These are phyloP conservation scores for Globisporangium abappressorium DNA, from an alignment of 352 stramenopile genomes.

Conservation along the genomic window DNA sequence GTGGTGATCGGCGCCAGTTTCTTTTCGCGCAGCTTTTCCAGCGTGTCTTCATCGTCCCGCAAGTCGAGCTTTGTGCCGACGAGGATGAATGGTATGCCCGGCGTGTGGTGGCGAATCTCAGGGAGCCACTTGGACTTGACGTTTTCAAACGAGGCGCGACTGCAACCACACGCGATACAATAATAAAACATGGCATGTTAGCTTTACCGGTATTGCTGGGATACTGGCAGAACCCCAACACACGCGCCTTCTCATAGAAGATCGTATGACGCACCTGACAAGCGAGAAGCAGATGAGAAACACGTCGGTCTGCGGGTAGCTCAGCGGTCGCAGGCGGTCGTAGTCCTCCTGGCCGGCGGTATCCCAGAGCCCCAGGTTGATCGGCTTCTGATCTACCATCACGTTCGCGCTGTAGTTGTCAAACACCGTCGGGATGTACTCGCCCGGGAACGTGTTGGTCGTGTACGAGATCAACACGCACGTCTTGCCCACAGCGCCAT, in stretches of 20 bases:
- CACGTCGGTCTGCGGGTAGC: conserved; percentile 95
- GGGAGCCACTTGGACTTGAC: conserved; percentile 93
- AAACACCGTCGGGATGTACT: conserved; percentile 97
- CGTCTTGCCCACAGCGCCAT: conserved; percentile 95
- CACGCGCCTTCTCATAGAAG: not conserved
- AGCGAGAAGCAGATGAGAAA: conserved; percentile 97
- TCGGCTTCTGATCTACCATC: conserved; percentile 92
- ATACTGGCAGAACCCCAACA: not conserved
- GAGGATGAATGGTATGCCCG: conserved; percentile 93
- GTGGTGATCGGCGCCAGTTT: conserved; percentile 66
- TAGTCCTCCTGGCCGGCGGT: conserved; percentile 97
- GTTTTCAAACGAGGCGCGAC: conserved; percentile 93
- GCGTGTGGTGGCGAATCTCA: conserved; percentile 87
- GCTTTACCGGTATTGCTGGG: not conserved
- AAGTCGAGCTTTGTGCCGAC: conserved; percentile 95
- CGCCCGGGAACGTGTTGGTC: conserved; percentile 94
- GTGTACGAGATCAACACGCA: conserved; percentile 97
- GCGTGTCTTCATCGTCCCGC: conserved; percentile 87
- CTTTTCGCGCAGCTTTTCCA: conserved; percentile 88
- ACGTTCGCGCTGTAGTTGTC: conserved; percentile 93
- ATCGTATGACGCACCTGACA: conserved; percentile 48
- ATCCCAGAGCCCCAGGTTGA: conserved; percentile 97
- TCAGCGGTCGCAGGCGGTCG: conserved; percentile 92
- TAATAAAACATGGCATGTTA: conserved; percentile 7
- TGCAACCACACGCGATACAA: conserved; percentile 19